Conservation (phyloP, 495 filamentous ascomycete genomes). For the Aspergillus incahuasiensis region DNA sequence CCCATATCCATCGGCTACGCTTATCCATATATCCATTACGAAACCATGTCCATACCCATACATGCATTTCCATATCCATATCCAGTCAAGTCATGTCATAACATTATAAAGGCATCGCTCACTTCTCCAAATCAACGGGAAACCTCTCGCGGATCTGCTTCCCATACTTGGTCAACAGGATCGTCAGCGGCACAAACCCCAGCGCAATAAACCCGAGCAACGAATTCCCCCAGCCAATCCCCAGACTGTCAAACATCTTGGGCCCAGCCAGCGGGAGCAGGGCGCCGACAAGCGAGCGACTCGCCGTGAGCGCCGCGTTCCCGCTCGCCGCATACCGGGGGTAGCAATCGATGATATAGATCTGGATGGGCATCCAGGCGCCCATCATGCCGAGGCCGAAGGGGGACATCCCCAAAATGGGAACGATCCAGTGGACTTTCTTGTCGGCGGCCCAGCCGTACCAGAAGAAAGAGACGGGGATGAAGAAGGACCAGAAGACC, state of each 20-base stretch:
- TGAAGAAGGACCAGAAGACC: constrained; percentile 48
- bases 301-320: constrained; percentile 51
- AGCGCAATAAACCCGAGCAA: constrained; percentile 61
- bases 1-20: too few relatives aligned
- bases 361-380: constrained; percentile 27
- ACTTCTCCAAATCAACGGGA: constrained; percentile 18
- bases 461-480: constrained; percentile 29
- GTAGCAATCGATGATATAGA: constrained; percentile 34
- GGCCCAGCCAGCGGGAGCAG: constrained; percentile 60
- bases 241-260: constrained; percentile 55
- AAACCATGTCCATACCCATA: too few relatives aligned
- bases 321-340: constrained; percentile 50
- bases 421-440: constrained; percentile 32
- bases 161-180: constrained; percentile 31
- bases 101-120: too few relatives aligned
- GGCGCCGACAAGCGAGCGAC: constrained; percentile 56
- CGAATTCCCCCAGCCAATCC: constrained; percentile 64
- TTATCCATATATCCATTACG: too few relatives aligned
- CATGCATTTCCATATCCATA: too few relatives aligned
- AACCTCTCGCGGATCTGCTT: constrained; percentile 25
- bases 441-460: constrained; percentile 30
- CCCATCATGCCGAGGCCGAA: constrained; percentile 26
- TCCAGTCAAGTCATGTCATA: too few relatives aligned
- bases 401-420: constrained; percentile 28
- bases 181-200: constrained; percentile 37